Evolutionary conservation across 139 green algal genomes (phyloP).

Genomic region (Zygnema circumcarinatum): DNA sequence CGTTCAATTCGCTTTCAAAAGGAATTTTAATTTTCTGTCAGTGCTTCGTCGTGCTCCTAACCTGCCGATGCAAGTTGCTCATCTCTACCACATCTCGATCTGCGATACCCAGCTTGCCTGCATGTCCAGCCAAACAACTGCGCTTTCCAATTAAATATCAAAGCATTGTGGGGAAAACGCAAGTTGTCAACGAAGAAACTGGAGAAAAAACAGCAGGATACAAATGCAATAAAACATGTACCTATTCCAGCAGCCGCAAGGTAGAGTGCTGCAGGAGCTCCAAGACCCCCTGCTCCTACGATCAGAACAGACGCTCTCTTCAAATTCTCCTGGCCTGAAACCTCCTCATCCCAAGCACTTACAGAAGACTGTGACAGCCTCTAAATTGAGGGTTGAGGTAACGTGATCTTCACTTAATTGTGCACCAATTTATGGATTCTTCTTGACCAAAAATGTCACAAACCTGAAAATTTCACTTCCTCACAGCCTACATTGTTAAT

Average conservation of each 20-base stretch:
- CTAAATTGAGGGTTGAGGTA: too few relatives aligned
- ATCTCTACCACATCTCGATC: constrained; percentile 65
- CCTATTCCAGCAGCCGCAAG: constrained; percentile 62
- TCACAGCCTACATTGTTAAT: too few relatives aligned
- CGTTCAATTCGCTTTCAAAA: too few relatives aligned
- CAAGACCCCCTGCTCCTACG: constrained; percentile 65
- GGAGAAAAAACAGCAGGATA: neutral
- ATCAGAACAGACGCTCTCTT: constrained; percentile 49
- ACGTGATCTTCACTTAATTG: too few relatives aligned
- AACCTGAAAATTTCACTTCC: too few relatives aligned
- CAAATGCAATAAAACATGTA: too few relatives aligned
- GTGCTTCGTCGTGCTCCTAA: too few relatives aligned
- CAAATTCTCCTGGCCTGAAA: constrained; percentile 40
- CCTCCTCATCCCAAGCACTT: too few relatives aligned
- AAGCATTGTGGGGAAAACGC: neutral
- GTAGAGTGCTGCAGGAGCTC: constrained; percentile 61
- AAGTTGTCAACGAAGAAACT: neutral
- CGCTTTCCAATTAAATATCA: constrained; percentile 2
- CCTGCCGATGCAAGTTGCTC: constrained; percentile 68
- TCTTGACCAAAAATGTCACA: too few relatives aligned
- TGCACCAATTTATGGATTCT: too few relatives aligned
- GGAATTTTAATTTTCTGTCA: too few relatives aligned
- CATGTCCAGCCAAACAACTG: neutral
- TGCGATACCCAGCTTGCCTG: constrained; percentile 54
- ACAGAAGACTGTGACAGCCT: too few relatives aligned